Evolutionary conservation across 495 filamentous ascomycete species (phyloP).

Genomic region (Xylaria longipes): DNA sequence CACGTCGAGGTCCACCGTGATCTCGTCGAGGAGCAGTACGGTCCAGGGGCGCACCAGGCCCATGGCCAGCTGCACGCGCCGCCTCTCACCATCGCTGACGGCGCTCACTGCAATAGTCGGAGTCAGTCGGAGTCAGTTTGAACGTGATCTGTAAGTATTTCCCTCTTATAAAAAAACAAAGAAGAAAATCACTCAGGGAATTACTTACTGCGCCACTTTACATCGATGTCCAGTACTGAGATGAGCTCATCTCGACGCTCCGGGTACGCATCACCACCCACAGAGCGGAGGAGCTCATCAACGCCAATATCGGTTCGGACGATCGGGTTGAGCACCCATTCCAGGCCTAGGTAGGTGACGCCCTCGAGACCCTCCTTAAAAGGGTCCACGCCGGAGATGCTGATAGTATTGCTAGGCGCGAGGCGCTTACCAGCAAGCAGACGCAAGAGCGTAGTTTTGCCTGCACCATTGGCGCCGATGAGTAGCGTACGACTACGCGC

Average conservation of each 20-base stretch:
- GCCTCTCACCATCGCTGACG: slow-evolving; percentile 87
- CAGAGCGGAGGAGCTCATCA: slow-evolving; percentile 77
- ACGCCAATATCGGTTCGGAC: slow-evolving; percentile 95
- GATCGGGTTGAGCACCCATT: slow-evolving; percentile 99
- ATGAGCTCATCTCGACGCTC: slow-evolving; percentile 86
- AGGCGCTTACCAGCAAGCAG: slow-evolving; percentile 90
- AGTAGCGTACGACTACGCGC: slow-evolving; percentile 85
- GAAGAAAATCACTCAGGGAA: neutral
- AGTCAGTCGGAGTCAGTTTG: neutral
- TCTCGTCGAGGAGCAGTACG: slow-evolving; percentile 91
- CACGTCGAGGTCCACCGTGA: slow-evolving; percentile 95
- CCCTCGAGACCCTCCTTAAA: slow-evolving; percentile 88
- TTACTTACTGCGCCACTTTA: slow-evolving; percentile 72
- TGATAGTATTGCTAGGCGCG: slow-evolving; percentile 73
- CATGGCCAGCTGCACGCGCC: slow-evolving; percentile 95
- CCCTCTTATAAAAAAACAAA: neutral
- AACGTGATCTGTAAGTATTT: neutral
- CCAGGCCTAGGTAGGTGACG: slow-evolving; percentile 94
- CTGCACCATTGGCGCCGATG: slow-evolving; percentile 96
- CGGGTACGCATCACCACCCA: slow-evolving; percentile 84
- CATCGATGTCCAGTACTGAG: slow-evolving; percentile 87
- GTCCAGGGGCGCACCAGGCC: slow-evolving; percentile 92
- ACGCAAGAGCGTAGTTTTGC: slow-evolving; percentile 93
- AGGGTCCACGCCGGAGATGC: slow-evolving; percentile 82
- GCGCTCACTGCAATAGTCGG: slow-evolving; percentile 69